A percentile compares a stretch with the other conserved stretches of the same genome.
Conservation (phyloP, 257 asterid genomes). For the Jacaranda mimosifolia region DNA sequence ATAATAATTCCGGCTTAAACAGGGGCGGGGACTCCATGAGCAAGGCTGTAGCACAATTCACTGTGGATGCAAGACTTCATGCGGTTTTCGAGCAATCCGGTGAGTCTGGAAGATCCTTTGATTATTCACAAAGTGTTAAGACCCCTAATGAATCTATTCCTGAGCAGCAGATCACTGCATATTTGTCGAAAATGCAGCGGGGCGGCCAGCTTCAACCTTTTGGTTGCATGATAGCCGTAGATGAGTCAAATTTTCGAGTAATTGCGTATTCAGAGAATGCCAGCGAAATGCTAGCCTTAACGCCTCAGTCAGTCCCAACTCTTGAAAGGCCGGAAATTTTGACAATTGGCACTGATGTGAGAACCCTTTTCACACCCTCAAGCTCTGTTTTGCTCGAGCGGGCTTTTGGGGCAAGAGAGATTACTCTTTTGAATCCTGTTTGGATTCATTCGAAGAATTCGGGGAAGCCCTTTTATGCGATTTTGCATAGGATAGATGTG, state of each 20-base stretch:
- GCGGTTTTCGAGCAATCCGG: slow-evolving; percentile 66
- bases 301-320: slow-evolving; percentile 57
- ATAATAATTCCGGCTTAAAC: slow-evolving; percentile 20
- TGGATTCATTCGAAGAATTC: slow-evolving; percentile 60
- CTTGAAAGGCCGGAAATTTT: slow-evolving; percentile 42
- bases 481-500: slow-evolving; percentile 64
- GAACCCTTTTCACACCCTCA: slow-evolving; percentile 60
- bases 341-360: slow-evolving; percentile 57
- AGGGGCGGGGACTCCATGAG: slow-evolving; percentile 47
- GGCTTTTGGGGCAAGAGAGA: slow-evolving; percentile 61
- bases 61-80: slow-evolving; percentile 58
- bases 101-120: slow-evolving; percentile 53
- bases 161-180: slow-evolving; percentile 63
- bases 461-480: slow-evolving; percentile 62
- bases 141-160: slow-evolving; percentile 50
- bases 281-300: slow-evolving; percentile 57
- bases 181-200: slow-evolving; percentile 60
- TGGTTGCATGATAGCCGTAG: slow-evolving; percentile 60
- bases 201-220: slow-evolving; percentile 65
- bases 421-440: slow-evolving; percentile 58
- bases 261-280: slow-evolving; percentile 62
- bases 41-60: slow-evolving; percentile 64
- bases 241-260: slow-evolving; percentile 47
- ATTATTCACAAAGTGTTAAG: slow-evolving; percentile 53
- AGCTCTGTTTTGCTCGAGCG: slow-evolving; percentile 54